Evolutionary conservation across 306 rosid genomes (phyloP).

Genomic region (Geum urbanum): DNA sequence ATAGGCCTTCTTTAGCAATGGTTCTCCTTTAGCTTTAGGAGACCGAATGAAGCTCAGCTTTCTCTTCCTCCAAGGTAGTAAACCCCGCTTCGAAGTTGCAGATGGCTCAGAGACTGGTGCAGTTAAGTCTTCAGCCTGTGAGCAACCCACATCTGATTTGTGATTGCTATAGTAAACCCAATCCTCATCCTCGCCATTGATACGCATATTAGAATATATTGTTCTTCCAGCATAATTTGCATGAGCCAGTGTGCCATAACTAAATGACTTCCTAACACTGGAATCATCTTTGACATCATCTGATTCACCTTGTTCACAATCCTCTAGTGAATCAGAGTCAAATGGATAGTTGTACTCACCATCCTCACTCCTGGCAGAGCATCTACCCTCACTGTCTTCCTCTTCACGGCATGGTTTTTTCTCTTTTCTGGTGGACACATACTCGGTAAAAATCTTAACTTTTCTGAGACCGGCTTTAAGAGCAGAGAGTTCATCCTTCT

Average conservation of each 20-base stretch:
- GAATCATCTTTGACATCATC: slow-evolving; percentile 80
- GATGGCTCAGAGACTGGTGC: slow-evolving; percentile 53
- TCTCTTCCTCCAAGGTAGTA: slow-evolving; percentile 97
- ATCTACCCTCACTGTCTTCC: slow-evolving; percentile 84
- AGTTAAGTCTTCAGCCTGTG: slow-evolving; percentile 51
- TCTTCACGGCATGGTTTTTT: slow-evolving; percentile 73
- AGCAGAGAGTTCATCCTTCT: slow-evolving; percentile 90
- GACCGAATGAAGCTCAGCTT: slow-evolving; percentile 90
- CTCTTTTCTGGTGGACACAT: slow-evolving; percentile 64
- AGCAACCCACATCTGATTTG: slow-evolving; percentile 64
- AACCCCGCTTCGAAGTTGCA: slow-evolving; percentile 72
- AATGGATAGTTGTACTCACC: slow-evolving; percentile 86
- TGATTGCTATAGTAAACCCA: slow-evolving; percentile 90
- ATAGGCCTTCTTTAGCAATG: slow-evolving; percentile 80
- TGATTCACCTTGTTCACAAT: slow-evolving; percentile 79
- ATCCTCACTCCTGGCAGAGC: slow-evolving; percentile 82
- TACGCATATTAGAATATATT: slow-evolving; percentile 50
- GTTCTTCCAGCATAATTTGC: slow-evolving; percentile 85
- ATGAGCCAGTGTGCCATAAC: slow-evolving; percentile 87
- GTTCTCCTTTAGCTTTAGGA: slow-evolving; percentile 95
- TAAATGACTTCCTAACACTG: slow-evolving; percentile 84
- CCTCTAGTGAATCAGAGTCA: slow-evolving; percentile 89
- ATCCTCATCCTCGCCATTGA: slow-evolving; percentile 58
- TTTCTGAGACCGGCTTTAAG: slow-evolving; percentile 94
- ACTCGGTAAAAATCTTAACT: slow-evolving; percentile 79